Percentiles rank a stretch among this genome's conserved stretches.
phyloP scores from a whole-genome alignment of 2,329 filamentous ascomycete species.

The Ceratocystiopsis sp. region DNA sequence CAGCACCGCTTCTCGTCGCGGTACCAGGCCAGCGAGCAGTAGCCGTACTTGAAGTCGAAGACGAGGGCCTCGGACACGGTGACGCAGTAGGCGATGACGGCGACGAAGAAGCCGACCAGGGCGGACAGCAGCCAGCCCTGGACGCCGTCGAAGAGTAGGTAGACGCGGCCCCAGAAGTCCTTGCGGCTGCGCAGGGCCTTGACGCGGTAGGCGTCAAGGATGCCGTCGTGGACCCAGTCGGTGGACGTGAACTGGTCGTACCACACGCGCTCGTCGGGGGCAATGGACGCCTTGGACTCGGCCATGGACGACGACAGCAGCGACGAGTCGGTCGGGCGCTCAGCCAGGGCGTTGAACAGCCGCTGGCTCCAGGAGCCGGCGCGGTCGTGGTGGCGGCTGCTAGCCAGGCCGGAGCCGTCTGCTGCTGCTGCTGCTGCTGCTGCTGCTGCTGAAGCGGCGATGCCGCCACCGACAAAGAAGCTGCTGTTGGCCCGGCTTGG shows the following conservation, averaged over 20 bases:
- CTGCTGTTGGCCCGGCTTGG: conserved; percentile 8
- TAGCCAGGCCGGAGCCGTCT: conserved; percentile 15
- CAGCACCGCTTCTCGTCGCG: conserved; percentile 52
- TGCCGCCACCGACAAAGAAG: conserved; percentile 14
- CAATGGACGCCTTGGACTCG: conserved; percentile 46
- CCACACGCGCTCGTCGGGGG: conserved; percentile 79
- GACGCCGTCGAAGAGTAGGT: conserved; percentile 63
- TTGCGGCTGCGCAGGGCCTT: conserved; percentile 67
- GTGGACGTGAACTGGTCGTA: conserved; percentile 97
- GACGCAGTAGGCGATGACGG: conserved; percentile 72
- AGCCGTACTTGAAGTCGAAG: conserved; percentile 85
- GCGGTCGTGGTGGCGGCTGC: conserved; percentile 34
- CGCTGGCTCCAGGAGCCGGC: conserved; percentile 42
- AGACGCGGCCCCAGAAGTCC: conserved; percentile 66
- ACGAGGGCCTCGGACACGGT: conserved; percentile 72
- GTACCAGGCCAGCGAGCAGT: conserved; percentile 58
- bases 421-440: no score
- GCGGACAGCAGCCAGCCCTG: conserved; percentile 93
- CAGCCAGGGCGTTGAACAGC: conserved; percentile 43
- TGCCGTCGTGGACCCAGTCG: conserved; percentile 96
- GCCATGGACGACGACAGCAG: conserved; percentile 28
- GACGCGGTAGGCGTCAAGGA: conserved; percentile 80
- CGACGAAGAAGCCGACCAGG: conserved; percentile 72
- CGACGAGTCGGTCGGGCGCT: conserved; percentile 21
- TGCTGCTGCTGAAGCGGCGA: no score